Conservation (phyloP, 2,329 filamentous ascomycete species). For the Trichoderma citrinoviride region DNA sequence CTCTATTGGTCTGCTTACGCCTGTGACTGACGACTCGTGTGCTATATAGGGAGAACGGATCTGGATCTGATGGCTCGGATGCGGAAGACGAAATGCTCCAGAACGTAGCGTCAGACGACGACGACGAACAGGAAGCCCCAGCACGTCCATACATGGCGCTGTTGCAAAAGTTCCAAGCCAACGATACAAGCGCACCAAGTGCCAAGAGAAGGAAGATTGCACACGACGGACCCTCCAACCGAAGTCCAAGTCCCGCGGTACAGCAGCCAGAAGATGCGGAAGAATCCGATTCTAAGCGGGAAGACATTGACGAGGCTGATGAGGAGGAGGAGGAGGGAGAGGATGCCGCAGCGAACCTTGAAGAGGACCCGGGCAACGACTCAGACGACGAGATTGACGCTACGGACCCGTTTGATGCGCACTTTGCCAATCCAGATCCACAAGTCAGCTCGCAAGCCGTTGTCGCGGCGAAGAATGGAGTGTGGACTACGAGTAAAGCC, state of each 20-base stretch:
- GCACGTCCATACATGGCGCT: constrained; percentile 56
- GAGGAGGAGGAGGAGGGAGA: constrained; percentile 21
- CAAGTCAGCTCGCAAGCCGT: constrained; percentile 55
- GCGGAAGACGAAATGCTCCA: constrained; percentile 40
- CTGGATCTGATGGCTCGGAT: constrained; percentile 27
- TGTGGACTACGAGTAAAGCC: constrained; percentile 52
- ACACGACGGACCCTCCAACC: constrained; percentile 32
- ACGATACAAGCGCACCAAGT: constrained; percentile 42
- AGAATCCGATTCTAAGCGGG: constrained; percentile 37
- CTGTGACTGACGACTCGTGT: constrained; percentile 2
- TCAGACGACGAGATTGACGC: constrained; percentile 54
- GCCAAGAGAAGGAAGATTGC: constrained; percentile 59
- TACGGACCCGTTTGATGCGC: constrained; percentile 73
- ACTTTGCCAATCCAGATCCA: constrained; percentile 71
- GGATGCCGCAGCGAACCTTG: constrained; percentile 22
- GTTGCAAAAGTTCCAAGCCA: constrained; percentile 57
- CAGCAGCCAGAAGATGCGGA: constrained; percentile 36
- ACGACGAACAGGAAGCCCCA: constrained; percentile 44
- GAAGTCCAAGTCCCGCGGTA: constrained; percentile 33
- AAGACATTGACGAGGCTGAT: constrained; percentile 29
- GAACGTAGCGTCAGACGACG: constrained; percentile 44
- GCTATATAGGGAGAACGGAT: constrained; percentile 19
- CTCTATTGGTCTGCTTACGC: neutral
- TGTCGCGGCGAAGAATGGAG: constrained; percentile 46
- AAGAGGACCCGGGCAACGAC: constrained; percentile 34